Percentiles rank a stretch among this genome's conserved stretches.
Conservation (phyloP, 2,329 filamentous ascomycete genomes). For the Domatiomyces catenatus region DNA sequence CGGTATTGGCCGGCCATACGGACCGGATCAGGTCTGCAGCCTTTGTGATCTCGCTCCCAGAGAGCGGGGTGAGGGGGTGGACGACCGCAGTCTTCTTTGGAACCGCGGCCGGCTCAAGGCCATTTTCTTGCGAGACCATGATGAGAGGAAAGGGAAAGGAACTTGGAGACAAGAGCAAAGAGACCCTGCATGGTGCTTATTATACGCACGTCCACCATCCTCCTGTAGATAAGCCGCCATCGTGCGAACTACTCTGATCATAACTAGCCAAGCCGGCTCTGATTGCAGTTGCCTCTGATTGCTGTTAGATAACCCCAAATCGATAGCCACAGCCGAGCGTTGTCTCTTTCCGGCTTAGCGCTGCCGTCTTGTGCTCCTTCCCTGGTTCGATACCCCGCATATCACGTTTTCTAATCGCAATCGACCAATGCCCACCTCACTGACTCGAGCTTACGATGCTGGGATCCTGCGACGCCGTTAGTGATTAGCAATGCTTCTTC, state of each 20-base stretch:
- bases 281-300: too few species aligned
- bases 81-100: conserved; percentile 8
- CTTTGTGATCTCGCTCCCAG: conserved; percentile 18
- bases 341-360: too few species aligned
- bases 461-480: neutral
- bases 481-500: neutral
- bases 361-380: too few species aligned
- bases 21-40: conserved; percentile 16
- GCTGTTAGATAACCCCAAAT: too few species aligned
- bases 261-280: too few species aligned
- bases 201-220: too few species aligned
- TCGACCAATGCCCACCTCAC: neutral
- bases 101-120: conserved; percentile 6
- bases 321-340: too few species aligned
- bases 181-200: neutral
- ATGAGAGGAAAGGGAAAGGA: neutral
- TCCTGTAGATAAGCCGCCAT: too few species aligned
- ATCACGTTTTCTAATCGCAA: neutral
- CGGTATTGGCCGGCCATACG: conserved; percentile 18
- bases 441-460: neutral
- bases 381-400: too few species aligned
- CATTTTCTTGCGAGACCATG: conserved; percentile 9
- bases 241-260: too few species aligned
- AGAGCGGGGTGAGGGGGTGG: conserved; percentile 20
- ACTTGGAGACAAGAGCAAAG: neutral